Conservation (phyloP, 352 stramenopile genomes). For the Pseudoperonospora humuli region DNA sequence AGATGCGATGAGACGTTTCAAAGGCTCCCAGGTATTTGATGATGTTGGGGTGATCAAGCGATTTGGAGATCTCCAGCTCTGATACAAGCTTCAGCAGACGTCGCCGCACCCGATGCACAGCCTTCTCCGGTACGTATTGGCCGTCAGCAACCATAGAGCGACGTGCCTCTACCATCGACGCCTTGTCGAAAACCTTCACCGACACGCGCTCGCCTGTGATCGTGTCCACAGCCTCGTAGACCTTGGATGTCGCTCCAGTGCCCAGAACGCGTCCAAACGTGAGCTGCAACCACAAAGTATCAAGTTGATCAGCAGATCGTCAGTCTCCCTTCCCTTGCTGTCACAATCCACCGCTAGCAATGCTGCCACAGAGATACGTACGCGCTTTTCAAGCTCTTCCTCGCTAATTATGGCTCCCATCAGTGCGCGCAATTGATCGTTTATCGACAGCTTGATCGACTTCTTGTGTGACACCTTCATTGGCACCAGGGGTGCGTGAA, state of each 20-base stretch:
- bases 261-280: conserved; percentile 55
- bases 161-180: conserved; percentile 64
- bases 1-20: conserved; percentile 74
- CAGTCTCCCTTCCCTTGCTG: conserved; percentile 3
- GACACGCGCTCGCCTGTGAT: conserved; percentile 41
- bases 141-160: conserved; percentile 71
- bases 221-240: conserved; percentile 59
- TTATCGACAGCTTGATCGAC: conserved; percentile 32
- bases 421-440: conserved; percentile 50
- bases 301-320: conserved; percentile 13
- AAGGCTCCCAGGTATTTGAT: conserved; percentile 67
- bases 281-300: conserved; percentile 30
- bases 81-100: conserved; percentile 73
- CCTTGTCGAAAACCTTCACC: conserved; percentile 83
- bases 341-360: background rate
- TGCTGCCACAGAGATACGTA: conserved; percentile 14
- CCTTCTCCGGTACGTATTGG: conserved; percentile 50
- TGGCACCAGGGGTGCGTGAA: conserved; percentile 17
- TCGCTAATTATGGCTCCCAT: conserved; percentile 61
- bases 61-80: conserved; percentile 75
- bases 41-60: conserved; percentile 69
- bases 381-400: conserved; percentile 38
- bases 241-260: conserved; percentile 66
- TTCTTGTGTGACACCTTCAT: conserved; percentile 11
- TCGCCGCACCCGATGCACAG: conserved; percentile 55